Conservation (phyloP, 768 basidiomycete species). For the Inosperma sp. region DNA sequence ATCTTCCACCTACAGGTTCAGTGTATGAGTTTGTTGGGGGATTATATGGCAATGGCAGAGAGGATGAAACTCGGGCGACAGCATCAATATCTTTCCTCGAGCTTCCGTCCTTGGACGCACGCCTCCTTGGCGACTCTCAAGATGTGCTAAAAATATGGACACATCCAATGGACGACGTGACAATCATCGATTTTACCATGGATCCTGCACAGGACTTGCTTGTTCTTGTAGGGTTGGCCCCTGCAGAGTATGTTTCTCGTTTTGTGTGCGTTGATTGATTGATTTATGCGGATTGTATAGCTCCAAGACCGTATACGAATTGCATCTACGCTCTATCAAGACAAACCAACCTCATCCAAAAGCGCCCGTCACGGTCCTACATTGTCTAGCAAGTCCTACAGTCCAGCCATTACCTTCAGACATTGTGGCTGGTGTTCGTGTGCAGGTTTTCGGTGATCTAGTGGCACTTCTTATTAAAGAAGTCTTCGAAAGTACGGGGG, state of each 20-base stretch:
- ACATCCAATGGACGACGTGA: constrained; percentile 38
- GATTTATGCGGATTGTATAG: constrained; percentile 21
- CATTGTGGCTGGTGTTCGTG: constrained; percentile 37
- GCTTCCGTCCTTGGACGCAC: constrained; percentile 35
- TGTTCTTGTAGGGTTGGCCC: constrained; percentile 43
- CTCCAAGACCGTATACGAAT: constrained; percentile 40
- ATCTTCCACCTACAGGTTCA: constrained; percentile 41
- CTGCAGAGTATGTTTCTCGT: constrained; percentile 36
- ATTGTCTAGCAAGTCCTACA: constrained; percentile 34
- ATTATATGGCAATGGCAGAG: constrained; percentile 46
- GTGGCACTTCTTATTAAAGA: constrained; percentile 50
- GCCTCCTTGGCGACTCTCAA: constrained; percentile 18
- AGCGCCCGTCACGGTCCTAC: constrained; percentile 36
- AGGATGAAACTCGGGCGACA: constrained; percentile 38
- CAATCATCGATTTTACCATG: constrained; percentile 54
- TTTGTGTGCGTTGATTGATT: constrained; percentile 5
- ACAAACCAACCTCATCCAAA: constrained; percentile 49
- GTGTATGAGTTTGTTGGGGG: constrained; percentile 51
- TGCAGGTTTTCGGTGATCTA: constrained; percentile 44
- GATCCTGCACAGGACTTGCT: constrained; percentile 52
- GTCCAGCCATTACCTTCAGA: constrained; percentile 28
- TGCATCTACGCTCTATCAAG: constrained; percentile 47
- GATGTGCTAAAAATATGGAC: constrained; percentile 37
- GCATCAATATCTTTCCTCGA: constrained; percentile 48
- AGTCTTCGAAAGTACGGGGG: constrained; percentile 35